Evolutionary conservation across 805 yeast species (phyloP), one percentile per base, ranked within the genome.

Genomic region (Lipomyces sp.): DNA sequence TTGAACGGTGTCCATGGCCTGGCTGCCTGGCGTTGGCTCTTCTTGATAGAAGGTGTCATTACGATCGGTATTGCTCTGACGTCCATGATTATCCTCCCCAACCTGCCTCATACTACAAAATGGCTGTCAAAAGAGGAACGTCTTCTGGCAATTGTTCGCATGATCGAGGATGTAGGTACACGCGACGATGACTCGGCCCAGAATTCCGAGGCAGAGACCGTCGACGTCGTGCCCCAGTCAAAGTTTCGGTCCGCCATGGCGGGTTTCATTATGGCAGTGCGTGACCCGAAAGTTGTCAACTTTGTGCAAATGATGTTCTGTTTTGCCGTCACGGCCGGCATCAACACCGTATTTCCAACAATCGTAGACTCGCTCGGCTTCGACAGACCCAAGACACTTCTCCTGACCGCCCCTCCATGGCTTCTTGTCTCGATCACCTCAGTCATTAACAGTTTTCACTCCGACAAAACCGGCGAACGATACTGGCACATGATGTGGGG

Each of bases 291-390:
- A 65, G 72, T 72, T 13, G 64, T 70, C 62, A 60, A 62, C 15
- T 61, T 64, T 11, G 53, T 64, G 18, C 65, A 63, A 2, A 64
- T 72, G 48, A 59, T 73, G 63, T 70, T 71, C 53, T 81, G 80
- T 75, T 75, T 82, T 37, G 88, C 84, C 59, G 86, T 86, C 33
- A 87, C 88, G 51, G 83, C 86, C 69, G 87, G 88, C 74, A 87
- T 85, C 57, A 84, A 87, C 24, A 64, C 71, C 42, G 70, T 69
- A 33, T 68, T 65, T 50, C 89, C 89, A 34, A 80, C 88, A 0
- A 85, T 87, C 34, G 88, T 87, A 18, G 73, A 80, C 64, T 85
- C 89, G 13, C 79, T 87, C 67, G 82, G 85, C 55, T 87, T 84
- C 70, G 75, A 76, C 72, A 78, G 80, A 58, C 79, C 84, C 50